These are phyloP conservation scores for Malus hybrid DNA, from an alignment of 331 rosid species.

Conservation along the genomic window DNA sequence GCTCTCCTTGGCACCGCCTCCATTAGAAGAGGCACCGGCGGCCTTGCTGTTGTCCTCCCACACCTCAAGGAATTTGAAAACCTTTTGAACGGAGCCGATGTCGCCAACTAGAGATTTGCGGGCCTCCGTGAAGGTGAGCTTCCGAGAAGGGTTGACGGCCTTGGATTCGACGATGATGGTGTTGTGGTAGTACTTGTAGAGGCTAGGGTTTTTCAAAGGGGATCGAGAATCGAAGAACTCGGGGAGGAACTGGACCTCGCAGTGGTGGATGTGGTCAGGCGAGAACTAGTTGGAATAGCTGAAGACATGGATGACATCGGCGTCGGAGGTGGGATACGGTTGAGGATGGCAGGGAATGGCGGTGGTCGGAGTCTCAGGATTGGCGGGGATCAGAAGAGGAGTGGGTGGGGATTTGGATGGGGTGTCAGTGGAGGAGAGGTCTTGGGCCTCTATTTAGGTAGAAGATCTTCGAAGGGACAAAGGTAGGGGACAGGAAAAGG, in stretches of 20 bases:
- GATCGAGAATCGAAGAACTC: slow-evolving; percentile 62
- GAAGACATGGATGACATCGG: slow-evolving; percentile 39
- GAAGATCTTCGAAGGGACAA: no score
- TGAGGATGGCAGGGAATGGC: slow-evolving; percentile 9
- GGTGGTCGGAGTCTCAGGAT: slow-evolving; percentile 29
- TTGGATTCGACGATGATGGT: slow-evolving; percentile 58
- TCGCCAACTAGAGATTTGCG: no score
- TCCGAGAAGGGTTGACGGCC: slow-evolving; percentile 32
- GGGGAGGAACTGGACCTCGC: slow-evolving; percentile 71
- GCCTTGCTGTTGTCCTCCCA: no score
- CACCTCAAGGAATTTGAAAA: no score
- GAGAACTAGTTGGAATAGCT: slow-evolving; percentile 86
- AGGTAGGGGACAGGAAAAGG: no score
- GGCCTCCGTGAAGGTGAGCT: no score
- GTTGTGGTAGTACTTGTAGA: slow-evolving; percentile 78
- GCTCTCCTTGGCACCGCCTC: no score
- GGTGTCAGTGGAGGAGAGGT: slow-evolving; percentile 11
- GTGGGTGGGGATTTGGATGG: slow-evolving; percentile 1
- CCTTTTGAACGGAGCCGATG: no score
- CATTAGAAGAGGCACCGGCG: no score
- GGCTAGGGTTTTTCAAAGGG: slow-evolving; percentile 55
- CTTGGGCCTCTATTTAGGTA: background rate
- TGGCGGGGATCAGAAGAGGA: background rate
- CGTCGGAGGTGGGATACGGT: slow-evolving; percentile 18
- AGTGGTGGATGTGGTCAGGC: slow-evolving; percentile 51